Evolutionary conservation across 2,329 filamentous ascomycete species (phyloP).

Genomic region (Dothidotthia symphoricarpi): DNA sequence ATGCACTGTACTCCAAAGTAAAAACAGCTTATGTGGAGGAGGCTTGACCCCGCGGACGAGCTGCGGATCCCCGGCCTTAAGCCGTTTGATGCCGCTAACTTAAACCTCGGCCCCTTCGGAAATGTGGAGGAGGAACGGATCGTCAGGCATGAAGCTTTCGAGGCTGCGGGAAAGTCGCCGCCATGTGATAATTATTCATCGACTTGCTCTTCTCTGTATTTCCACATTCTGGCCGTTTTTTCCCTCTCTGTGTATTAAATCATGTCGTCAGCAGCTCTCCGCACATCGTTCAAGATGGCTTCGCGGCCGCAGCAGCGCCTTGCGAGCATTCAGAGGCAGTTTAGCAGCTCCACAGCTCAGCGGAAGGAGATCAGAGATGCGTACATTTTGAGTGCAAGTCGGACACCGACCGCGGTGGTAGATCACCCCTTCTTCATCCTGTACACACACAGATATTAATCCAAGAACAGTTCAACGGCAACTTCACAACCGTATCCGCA

Average conservation of each 20-base stretch:
- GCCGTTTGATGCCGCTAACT: slow-evolving; percentile 26
- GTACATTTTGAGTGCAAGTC: slow-evolving; percentile 86
- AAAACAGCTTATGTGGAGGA: too few species aligned
- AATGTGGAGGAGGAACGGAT: too few species aligned
- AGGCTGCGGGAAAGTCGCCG: slow-evolving; percentile 20
- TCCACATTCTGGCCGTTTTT: not conserved
- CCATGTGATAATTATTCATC: slow-evolving; percentile 32
- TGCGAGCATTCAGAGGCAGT: slow-evolving; percentile 39
- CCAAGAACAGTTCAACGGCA: slow-evolving; percentile 80
- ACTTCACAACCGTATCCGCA: slow-evolving; percentile 77
- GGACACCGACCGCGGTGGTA: slow-evolving; percentile 89
- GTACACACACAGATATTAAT: not conserved
- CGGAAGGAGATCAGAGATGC: slow-evolving; percentile 76
- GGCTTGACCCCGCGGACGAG: slow-evolving; percentile 1
- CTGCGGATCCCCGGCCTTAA: slow-evolving; percentile 11
- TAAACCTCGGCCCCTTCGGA: slow-evolving; percentile 29
- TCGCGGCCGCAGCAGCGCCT: slow-evolving; percentile 39
- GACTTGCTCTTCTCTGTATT: slow-evolving; percentile 16
- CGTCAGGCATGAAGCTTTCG: slow-evolving; percentile 21
- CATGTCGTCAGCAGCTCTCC: slow-evolving; percentile 36
- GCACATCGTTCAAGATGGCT: slow-evolving; percentile 36
- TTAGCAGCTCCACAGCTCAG: slow-evolving; percentile 34
- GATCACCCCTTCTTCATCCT: slow-evolving; percentile 4
- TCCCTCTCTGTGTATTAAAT: slow-evolving; percentile 2
- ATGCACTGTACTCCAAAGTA: too few species aligned